Evolutionary conservation across 495 filamentous ascomycete genomes (phyloP).

Genomic region (Daldinia grandis): DNA sequence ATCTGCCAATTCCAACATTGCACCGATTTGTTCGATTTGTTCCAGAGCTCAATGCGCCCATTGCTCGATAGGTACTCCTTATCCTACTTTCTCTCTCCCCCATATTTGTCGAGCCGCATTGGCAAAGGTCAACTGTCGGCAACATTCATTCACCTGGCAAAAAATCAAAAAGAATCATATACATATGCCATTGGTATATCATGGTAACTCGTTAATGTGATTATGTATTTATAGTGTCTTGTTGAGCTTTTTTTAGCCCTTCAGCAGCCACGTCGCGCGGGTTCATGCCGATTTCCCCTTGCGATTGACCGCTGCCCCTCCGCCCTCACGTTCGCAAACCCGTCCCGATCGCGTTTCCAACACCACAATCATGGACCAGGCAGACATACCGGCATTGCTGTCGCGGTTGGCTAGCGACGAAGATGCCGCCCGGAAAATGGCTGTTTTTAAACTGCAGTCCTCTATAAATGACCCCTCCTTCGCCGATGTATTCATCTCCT

Average conservation of each 20-base stretch:
- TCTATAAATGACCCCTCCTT: constrained; percentile 96
- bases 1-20: constrained; percentile 3
- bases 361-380: constrained; percentile 55
- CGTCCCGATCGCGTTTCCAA: constrained; percentile 12
- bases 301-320: constrained; percentile 16
- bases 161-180: neutral
- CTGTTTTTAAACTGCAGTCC: constrained; percentile 94
- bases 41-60: constrained; percentile 25
- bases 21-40: constrained; percentile 11
- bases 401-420: constrained; percentile 65
- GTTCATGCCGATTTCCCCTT: constrained; percentile 12
- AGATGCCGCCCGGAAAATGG: constrained; percentile 97
- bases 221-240: constrained; percentile 38
- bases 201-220: constrained; percentile 7
- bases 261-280: constrained; percentile 31
- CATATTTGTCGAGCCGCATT: constrained; percentile 7
- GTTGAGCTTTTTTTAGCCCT: constrained; percentile 25
- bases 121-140: neutral
- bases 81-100: constrained; percentile 1
- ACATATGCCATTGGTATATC: constrained; percentile 12
- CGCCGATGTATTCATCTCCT: constrained; percentile 92
- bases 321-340: constrained; percentile 24
- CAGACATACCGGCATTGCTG: constrained; percentile 64
- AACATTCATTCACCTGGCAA: neutral
- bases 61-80: constrained; percentile 19